Evolutionary conservation across 305 asterid genomes (phyloP), one percentile per base, ranked within the genome.

Genomic region (Plantago coronopus): DNA sequence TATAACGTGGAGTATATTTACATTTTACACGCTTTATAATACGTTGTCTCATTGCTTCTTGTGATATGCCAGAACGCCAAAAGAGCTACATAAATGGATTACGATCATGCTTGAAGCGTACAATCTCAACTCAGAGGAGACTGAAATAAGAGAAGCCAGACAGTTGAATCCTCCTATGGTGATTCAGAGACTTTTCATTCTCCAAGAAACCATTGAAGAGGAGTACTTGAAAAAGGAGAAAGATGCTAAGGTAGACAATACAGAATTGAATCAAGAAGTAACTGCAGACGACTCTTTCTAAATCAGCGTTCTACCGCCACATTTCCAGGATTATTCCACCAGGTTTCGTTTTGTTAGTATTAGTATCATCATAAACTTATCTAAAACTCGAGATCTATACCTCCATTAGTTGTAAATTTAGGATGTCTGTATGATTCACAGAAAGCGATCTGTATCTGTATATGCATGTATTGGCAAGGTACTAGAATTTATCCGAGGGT

Each of bases 41-140:
- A 23, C 25, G 14, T 31, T 9, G 38, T 31, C 38, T 7, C 38
- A 4, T 38, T 37, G 19, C 27, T 23, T 57, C n/a, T 17, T 56
- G 48, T 56, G 3, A 56, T 37, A 6, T 38, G 19, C 15, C 62
- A 76, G 73, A 16, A 83, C 89, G 76, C 98, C 98, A 5, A 82
- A 87, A 73, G 98, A 89, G 82, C 91, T 93, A 72, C 98, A 89
- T 81, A 86, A 83, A 78, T 91, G 98, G 97, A 80, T 91, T 50
- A 78, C 74, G 72, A 79, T 91, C 76, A 86, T 89, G 98, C 85
- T 91, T 17, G 98, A 91, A 17, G 98, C 97, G 8, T 86, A 89
- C 83, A 73, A 83, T 69, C 83, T 93, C 38, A 80, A 76, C 49
- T 70, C 78, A 82, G 97, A 86, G 73, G 98, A 93, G 67, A 89